Evolutionary conservation across 1,284 basidiomycete species (phyloP), one percentile per base, ranked within the genome.

Genomic region (Farysia itapuensis): DNA sequence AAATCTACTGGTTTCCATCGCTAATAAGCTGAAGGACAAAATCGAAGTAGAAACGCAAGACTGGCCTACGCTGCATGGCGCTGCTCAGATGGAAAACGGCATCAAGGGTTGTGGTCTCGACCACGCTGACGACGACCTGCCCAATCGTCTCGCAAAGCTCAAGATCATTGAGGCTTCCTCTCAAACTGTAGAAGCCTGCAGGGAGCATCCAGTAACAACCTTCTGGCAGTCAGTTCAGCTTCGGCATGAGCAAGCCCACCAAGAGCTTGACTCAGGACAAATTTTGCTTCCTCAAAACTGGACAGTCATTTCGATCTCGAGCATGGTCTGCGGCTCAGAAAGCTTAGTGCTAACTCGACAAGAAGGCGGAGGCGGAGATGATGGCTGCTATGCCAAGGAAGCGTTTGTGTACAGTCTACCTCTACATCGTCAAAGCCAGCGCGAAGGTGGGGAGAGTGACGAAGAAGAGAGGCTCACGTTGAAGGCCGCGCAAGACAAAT

Each of bases 261-360:
- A 50, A 24, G 49, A 58, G 29, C 20, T 46, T 15, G 46, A 18
- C 13, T 23, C 41, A 8, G 15, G 24, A 22, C 43, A 39, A 35
- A 25, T 45, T 12, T 26, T 53, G 80, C 79, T 97, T 1, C 92
- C 94, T 0, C 57, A 75, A 3, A 82, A 86, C 53, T 97, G 94
- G 92, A 88, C 86, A 4, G 83, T 93, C 9, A 80, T 96, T 42
- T 89, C 86, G 52, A 85, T 98, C 61, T 49, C 53, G n/a, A 39
- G 49, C 20, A 32, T 50, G 9, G 29, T 31, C 18, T 42, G 36
- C 3, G 90, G 95, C 69, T 84, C 84, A 57, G 86, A 84, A 60
- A 88, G 87, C 4, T 81, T 98, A 72, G 86, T 97, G 56, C 78
- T 96, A 33, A 86, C 89, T 1, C 85, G 92, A 12, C 86, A 92